phyloP scores from a whole-genome alignment of 345 rosid genomes.

The Geranium brycei region DNA sequence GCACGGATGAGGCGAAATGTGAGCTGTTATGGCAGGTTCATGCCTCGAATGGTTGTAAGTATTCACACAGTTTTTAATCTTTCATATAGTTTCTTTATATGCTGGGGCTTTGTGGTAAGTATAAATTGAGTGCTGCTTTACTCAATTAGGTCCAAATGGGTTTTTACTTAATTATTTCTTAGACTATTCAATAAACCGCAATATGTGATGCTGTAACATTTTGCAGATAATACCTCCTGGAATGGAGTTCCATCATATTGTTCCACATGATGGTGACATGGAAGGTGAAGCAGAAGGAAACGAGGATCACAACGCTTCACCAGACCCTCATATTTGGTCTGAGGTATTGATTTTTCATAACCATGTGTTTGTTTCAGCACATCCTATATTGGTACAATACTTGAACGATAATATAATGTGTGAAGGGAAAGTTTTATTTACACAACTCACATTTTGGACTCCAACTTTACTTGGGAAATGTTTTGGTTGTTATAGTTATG shows the following conservation, averaged over 20 bases:
- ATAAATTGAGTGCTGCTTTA: background rate
- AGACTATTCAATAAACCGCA: background rate
- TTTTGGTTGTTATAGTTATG: background rate
- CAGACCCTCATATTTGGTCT: conserved; percentile 83
- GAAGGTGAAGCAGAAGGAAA: conserved; percentile 79
- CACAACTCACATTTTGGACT: background rate
- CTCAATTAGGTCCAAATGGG: background rate
- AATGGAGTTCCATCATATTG: conserved; percentile 95
- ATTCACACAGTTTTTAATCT: background rate
- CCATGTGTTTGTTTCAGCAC: background rate
- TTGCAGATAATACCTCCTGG: conserved; percentile 91
- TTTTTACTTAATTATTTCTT: no score
- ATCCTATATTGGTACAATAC: background rate
- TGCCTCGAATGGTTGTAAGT: conserved; percentile 99
- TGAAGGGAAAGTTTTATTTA: background rate
- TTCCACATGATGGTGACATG: conserved; percentile 83
- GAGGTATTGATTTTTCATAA: conserved; percentile 47
- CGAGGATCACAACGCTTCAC: conserved; percentile 72
- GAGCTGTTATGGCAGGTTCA: conserved; percentile 89
- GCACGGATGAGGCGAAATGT: conserved; percentile 93
- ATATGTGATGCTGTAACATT: conserved; percentile 9
- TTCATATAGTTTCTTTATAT: background rate
- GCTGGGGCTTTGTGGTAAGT: background rate
- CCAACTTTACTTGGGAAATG: no score
- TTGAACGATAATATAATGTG: background rate